Evolutionary conservation across 768 basidiomycete genomes (phyloP).

Genomic region (Boletus sensibilis): DNA sequence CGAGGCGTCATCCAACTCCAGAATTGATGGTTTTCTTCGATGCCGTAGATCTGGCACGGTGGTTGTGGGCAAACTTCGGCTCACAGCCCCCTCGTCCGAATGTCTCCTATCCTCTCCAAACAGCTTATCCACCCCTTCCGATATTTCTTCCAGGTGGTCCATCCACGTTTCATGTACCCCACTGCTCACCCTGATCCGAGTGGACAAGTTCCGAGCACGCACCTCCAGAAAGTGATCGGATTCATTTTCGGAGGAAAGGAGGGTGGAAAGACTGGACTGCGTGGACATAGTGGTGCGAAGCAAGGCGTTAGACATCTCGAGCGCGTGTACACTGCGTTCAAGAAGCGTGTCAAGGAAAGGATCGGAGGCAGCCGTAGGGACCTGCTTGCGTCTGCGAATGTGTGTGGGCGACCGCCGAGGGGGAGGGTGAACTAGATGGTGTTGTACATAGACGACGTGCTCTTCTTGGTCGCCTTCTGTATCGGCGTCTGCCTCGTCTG

Average conservation of each 20-base stretch:
- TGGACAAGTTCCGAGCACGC: slow-evolving; percentile 51
- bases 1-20: slow-evolving; percentile 34
- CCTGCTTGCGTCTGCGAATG: slow-evolving; percentile 29
- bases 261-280: slow-evolving; percentile 51
- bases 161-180: slow-evolving; percentile 58
- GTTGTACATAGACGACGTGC: slow-evolving; percentile 22
- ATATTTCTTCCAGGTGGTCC: slow-evolving; percentile 66
- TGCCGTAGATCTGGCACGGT: slow-evolving; percentile 32
- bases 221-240: slow-evolving; percentile 47
- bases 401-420: slow-evolving; percentile 32
- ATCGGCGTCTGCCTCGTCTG: slow-evolving; percentile 75
- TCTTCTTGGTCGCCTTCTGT: slow-evolving; percentile 41
- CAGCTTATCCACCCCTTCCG: slow-evolving; percentile 57
- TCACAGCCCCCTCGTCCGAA: slow-evolving; percentile 32
- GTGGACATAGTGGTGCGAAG: slow-evolving; percentile 75
- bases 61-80: slow-evolving; percentile 46
- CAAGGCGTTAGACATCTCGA: slow-evolving; percentile 82
- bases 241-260: slow-evolving; percentile 47
- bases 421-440: slow-evolving; percentile 32
- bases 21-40: slow-evolving; percentile 48
- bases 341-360: slow-evolving; percentile 74
- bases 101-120: slow-evolving; percentile 36
- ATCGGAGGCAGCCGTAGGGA: slow-evolving; percentile 37
- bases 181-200: slow-evolving; percentile 46
- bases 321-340: slow-evolving; percentile 77